These are phyloP conservation scores for Tricholoma flavovirens DNA, from an alignment of 768 basidiomycete species.

Conservation along the genomic window DNA sequence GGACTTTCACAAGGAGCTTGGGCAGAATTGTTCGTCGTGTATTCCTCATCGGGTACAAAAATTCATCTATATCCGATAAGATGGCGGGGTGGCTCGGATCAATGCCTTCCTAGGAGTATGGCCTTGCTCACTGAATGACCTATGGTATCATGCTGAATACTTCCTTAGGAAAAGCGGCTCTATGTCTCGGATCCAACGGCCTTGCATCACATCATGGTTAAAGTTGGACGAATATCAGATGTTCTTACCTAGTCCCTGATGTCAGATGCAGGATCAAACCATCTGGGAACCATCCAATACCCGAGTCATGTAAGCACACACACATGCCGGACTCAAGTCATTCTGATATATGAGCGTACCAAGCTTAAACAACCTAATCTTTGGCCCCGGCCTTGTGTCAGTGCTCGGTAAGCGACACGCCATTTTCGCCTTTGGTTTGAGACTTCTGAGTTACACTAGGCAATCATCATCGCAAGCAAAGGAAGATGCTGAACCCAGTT, in stretches of 20 bases:
- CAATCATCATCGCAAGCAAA: conserved; percentile 36
- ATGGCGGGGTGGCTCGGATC: conserved; percentile 28
- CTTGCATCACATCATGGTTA: too few relatives aligned
- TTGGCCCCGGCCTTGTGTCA: conserved; percentile 24
- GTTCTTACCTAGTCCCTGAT: too few relatives aligned
- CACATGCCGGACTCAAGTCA: not conserved
- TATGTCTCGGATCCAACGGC: too few relatives aligned
- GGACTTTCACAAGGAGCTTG: too few relatives aligned
- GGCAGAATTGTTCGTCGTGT: conserved; percentile 25
- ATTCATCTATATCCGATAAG: conserved; percentile 14
- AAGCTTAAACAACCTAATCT: conserved; percentile 15
- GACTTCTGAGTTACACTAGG: conserved; percentile 19
- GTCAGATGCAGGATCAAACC: conserved; percentile 29
- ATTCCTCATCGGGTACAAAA: not conserved
- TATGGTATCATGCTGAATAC: conserved; percentile 43
- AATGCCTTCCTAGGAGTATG: conserved; percentile 30
- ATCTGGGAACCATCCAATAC: conserved; percentile 22
- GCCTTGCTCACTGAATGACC: conserved; percentile 4
- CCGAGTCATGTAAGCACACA: conserved; percentile 19
- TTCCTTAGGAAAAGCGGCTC: too few relatives aligned
- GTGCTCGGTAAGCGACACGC: conserved; percentile 18
- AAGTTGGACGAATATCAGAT: too few relatives aligned
- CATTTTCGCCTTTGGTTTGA: not conserved
- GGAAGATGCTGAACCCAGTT: too few relatives aligned
- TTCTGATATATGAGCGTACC: conserved; percentile 10